Base-by-base conservation (phyloP, 139 green algal species). In the Haematococcus lacustris region DNA sequence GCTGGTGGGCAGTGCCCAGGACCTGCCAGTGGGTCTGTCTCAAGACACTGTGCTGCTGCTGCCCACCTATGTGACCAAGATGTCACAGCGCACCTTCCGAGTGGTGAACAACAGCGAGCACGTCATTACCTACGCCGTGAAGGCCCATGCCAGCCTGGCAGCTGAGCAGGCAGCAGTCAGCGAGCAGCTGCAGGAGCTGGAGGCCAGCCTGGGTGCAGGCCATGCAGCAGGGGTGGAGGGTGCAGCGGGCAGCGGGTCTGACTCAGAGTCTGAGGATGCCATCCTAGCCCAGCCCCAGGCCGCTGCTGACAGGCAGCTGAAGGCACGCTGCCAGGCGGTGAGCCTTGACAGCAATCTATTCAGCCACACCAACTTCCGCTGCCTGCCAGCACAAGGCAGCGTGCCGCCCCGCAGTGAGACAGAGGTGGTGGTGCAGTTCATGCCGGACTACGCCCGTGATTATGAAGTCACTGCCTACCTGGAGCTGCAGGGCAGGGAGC, bases 1-100 rank as follows among this genome's bases (percentile, higher is more conserved):
- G 30, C 69, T 95, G 39, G 23, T 25, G 13, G 90, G 88, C 30
- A 25, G 35, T 6, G 86, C 83, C 1, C 23, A 43, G 13, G 84
- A 92, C 76, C 40, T 92, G 51, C 35, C 30, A 28, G 85, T 93
- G 21, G 70, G 74, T 2, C 71, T 92, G 65, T 80, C 71, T 13
- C 65, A 74, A 5, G 68, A 67, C 0, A 38, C 67, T 6, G 74
- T 93, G 17, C 62, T 68, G 13, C 71, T 93, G 51, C 69, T 88
- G 76, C 84, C 87, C 26, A 94, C 88, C 3, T 93, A 89, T 38
- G 86, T 96, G 25, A 84, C 83, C 9, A 88, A 89, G 64, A 76
- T 73, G 68, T 86, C 77, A 26, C 86, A 91, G 77, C 82, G 80
- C 33, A 86, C 76, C 25, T 92, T 94, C 74, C 83, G 79, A 61